A percentile compares a stretch with the other conserved stretches of the same genome.
Evolutionary conservation across 2,329 filamentous ascomycete species (phyloP).

Genomic region (Phialemoniopsis sp.): DNA sequence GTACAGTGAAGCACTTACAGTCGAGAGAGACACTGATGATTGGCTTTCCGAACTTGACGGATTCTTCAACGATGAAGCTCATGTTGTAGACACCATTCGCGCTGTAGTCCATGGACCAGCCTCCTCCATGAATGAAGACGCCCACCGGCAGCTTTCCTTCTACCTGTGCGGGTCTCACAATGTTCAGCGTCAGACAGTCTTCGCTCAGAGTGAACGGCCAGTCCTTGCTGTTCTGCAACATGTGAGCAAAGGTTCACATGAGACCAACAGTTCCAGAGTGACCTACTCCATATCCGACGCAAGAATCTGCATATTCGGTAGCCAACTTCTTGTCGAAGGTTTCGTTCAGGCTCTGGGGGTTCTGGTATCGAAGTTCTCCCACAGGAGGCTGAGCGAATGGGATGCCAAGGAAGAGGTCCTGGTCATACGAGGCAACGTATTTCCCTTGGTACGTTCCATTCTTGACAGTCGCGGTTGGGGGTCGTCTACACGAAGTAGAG

Average conservation of each 20-base stretch:
- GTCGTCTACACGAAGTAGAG: no score
- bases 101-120: conserved; percentile 33
- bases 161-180: conserved; percentile 49
- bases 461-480: no score
- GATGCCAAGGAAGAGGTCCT: conserved; percentile 59
- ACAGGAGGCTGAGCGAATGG: conserved; percentile 68
- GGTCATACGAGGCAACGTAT: conserved; percentile 26
- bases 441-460: conserved; percentile 32
- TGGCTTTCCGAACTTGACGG: conserved; percentile 34
- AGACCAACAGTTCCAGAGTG: no score
- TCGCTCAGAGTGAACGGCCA: no score
- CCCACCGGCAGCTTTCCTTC: conserved; percentile 38
- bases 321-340: conserved; percentile 49
- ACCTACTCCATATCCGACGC: conserved; percentile 51
- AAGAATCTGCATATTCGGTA: conserved; percentile 38
- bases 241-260: no score
- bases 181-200: conserved; percentile 59
- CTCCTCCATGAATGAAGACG: conserved; percentile 52
- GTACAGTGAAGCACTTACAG: no score
- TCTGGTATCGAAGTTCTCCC: conserved; percentile 55
- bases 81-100: conserved; percentile 52
- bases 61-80: conserved; percentile 48
- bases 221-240: no score
- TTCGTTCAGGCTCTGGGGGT: conserved; percentile 58
- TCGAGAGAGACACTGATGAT: conserved; percentile 42